These are phyloP conservation scores for Chloropicon primus DNA, from an alignment of 139 green algal genomes.

Conservation along the genomic window DNA sequence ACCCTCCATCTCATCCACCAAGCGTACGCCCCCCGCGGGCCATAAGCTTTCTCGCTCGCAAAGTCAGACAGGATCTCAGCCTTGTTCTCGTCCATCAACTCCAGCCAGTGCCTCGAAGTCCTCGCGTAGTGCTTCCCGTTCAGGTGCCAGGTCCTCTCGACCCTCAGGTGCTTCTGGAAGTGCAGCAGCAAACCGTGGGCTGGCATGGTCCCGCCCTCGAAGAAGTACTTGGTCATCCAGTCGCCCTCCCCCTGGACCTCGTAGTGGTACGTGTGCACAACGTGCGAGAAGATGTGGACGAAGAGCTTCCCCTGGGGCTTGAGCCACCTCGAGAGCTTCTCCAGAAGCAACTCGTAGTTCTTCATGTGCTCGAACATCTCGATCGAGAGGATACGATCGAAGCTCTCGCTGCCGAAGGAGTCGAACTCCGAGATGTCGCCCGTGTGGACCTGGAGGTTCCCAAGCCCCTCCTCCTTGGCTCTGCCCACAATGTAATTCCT, in stretches of 20 bases:
- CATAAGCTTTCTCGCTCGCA: conserved; percentile 39
- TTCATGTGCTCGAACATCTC: conserved; percentile 97
- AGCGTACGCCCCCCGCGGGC: conserved; percentile 28
- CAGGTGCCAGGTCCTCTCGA: conserved; percentile 60
- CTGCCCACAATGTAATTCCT: conserved; percentile 52
- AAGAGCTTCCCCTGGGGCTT: conserved; percentile 65
- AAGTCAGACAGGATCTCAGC: conserved; percentile 17
- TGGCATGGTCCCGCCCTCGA: conserved; percentile 89
- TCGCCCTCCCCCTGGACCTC: conserved; percentile 64
- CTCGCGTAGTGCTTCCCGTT: conserved; percentile 78
- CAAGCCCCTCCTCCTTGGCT: conserved; percentile 43
- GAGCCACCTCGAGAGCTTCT: conserved; percentile 58
- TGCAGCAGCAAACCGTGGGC: conserved; percentile 67
- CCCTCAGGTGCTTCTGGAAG: conserved; percentile 67
- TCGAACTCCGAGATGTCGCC: conserved; percentile 58
- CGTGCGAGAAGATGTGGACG: conserved; percentile 86
- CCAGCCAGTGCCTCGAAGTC: conserved; percentile 80
- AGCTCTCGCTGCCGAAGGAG: conserved; percentile 22
- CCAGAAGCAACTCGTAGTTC: conserved; percentile 60
- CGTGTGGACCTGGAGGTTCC: conserved; percentile 75
- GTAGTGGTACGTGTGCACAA: conserved; percentile 73
- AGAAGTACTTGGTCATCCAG: conserved; percentile 94
- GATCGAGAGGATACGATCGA: conserved; percentile 82
- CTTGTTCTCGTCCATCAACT: conserved; percentile 24
- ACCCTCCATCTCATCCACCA: conserved; percentile 66